Conservation (phyloP, 73 alveolate genomes). For the Symbiodinium pilosum region DNA sequence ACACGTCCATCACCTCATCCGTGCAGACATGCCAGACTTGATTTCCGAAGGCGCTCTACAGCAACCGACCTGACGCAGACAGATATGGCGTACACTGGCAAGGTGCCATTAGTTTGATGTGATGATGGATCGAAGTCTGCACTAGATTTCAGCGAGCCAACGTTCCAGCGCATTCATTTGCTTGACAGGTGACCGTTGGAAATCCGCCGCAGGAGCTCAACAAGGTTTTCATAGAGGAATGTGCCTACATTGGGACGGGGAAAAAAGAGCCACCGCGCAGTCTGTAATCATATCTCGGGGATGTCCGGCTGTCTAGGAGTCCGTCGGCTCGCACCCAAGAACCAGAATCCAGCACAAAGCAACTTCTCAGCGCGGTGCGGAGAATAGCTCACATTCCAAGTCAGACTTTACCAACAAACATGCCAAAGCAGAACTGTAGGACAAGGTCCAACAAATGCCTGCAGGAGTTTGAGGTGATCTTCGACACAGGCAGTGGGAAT, state of each 20-base stretch:
- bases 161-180: too few relatives aligned
- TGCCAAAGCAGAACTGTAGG: too few relatives aligned
- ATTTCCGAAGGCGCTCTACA: background rate
- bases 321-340: too few relatives aligned
- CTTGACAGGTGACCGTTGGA: background rate
- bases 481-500: constrained; percentile 21
- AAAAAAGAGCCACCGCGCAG: too few relatives aligned
- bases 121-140: background rate
- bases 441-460: too few relatives aligned
- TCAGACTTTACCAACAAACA: too few relatives aligned
- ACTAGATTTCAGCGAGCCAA: background rate
- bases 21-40: too few relatives aligned
- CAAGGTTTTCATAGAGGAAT: background rate
- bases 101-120: background rate
- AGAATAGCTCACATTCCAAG: background rate
- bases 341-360: too few relatives aligned
- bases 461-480: constrained; percentile 21
- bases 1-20: too few relatives aligned
- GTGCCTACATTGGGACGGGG: too few relatives aligned
- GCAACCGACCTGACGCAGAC: background rate
- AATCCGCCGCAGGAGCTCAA: constrained; percentile 2
- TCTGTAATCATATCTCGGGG: too few relatives aligned
- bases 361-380: background rate
- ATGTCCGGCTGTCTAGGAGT: too few relatives aligned
- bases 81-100: background rate